Evolutionary conservation across 2,329 filamentous ascomycete species (phyloP).

Genomic region (Zymoseptoria ardabiliae): DNA sequence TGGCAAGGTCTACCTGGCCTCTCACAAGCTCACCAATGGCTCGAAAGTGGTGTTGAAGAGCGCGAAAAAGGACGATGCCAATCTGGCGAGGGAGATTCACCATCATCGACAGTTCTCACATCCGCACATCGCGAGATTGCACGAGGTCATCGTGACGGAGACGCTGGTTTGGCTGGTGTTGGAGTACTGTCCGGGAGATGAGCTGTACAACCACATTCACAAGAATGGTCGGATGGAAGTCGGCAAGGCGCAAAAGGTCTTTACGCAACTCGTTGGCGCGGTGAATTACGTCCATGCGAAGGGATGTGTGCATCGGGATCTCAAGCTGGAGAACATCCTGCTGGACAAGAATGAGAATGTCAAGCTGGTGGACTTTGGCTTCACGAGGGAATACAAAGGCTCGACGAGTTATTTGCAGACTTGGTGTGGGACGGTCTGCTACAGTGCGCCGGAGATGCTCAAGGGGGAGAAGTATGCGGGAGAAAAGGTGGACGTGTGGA

Average conservation of each 20-base stretch:
- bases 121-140: conserved; percentile 90
- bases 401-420: conserved; percentile 92
- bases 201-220: conserved; percentile 93
- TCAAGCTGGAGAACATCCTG: conserved; percentile 94
- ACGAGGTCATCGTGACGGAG: conserved; percentile 98
- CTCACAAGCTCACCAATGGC: conserved; percentile 95
- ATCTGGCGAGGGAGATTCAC: conserved; percentile 94
- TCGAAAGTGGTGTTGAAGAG: conserved; percentile 99
- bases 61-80: conserved; percentile 89
- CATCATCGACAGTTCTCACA: conserved; percentile 97
- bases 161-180: conserved; percentile 89
- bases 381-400: conserved; percentile 94
- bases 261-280: conserved; percentile 89
- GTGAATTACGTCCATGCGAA: conserved; percentile 93
- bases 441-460: conserved; percentile 96
- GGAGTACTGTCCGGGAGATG: conserved; percentile 94
- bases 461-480: conserved; percentile 97
- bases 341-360: conserved; percentile 96
- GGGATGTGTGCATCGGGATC: conserved; percentile 89
- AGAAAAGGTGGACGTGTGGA: conserved; percentile 97
- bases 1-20: conserved; percentile 93
- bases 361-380: conserved; percentile 95
- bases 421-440: conserved; percentile 95
- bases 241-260: conserved; percentile 88
- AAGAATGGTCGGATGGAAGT: conserved; percentile 75